Evolutionary conservation across 1,139 yeast genomes (phyloP).

Genomic region (Yamadazyma triangularis): DNA sequence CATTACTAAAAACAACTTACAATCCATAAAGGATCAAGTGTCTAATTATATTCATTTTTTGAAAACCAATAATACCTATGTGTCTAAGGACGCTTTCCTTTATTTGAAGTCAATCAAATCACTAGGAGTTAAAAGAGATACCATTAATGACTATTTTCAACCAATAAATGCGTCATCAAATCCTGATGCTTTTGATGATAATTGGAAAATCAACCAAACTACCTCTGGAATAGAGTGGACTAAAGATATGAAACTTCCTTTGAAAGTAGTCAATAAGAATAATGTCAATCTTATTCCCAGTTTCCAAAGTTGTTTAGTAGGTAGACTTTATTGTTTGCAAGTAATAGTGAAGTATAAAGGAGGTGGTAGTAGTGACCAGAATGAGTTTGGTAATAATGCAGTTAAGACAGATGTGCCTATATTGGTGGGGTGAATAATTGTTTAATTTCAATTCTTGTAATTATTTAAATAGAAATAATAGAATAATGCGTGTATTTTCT

Average conservation of each 20-base stretch:
- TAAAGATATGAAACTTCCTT: slow-evolving; percentile 26
- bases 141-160: slow-evolving; percentile 34
- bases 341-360: slow-evolving; percentile 38
- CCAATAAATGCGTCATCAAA: slow-evolving; percentile 18
- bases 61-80: slow-evolving; percentile 26
- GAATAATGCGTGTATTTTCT: no score
- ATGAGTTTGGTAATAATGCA: slow-evolving; percentile 31
- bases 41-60: slow-evolving; percentile 30
- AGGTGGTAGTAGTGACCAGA: slow-evolving; percentile 28
- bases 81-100: slow-evolving; percentile 32
- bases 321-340: slow-evolving; percentile 40
- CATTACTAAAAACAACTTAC: slow-evolving; percentile 33
- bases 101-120: slow-evolving; percentile 38
- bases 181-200: slow-evolving; percentile 18
- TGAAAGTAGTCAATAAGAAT: slow-evolving; percentile 30
- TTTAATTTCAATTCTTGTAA: no score
- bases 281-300: slow-evolving; percentile 39
- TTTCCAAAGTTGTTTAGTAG: slow-evolving; percentile 43
- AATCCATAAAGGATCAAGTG: slow-evolving; percentile 31
- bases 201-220: slow-evolving; percentile 27
- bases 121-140: slow-evolving; percentile 39
- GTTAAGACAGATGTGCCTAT: slow-evolving; percentile 40
- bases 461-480: no score
- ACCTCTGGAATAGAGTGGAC: slow-evolving; percentile 20
- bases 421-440: slow-evolving; percentile 38